Evolutionary conservation across 2,329 filamentous ascomycete species (phyloP).

Genomic region (Apiospora saccharicola): DNA sequence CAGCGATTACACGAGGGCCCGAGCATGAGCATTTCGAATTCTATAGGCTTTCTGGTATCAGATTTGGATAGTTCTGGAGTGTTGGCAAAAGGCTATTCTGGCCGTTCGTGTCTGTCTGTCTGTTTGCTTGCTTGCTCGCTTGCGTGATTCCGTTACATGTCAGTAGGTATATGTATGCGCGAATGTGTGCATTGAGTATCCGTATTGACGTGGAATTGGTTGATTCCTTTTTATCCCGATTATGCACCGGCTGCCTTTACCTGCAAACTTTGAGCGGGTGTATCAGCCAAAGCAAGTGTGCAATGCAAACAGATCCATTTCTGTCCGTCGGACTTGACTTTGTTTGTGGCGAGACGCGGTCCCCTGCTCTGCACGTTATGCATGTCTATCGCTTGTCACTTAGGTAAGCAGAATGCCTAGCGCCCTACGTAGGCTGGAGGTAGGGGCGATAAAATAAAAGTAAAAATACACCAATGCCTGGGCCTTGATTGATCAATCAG

Average conservation of each 20-base stretch:
- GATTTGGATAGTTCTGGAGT: too few relatives aligned
- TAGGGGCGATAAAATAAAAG: conserved; percentile 8
- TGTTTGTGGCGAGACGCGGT: conserved; percentile 20
- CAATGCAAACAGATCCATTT: conserved; percentile 22
- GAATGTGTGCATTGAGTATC: background rate
- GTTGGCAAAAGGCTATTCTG: too few relatives aligned
- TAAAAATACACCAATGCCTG: conserved; percentile 1
- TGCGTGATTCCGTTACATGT: background rate
- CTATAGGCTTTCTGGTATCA: too few relatives aligned
- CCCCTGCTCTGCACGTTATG: background rate
- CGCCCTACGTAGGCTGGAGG: background rate
- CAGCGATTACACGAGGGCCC: too few relatives aligned
- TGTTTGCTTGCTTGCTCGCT: conserved; percentile 1
- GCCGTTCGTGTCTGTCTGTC: background rate
- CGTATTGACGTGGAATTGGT: background rate
- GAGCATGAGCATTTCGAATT: too few relatives aligned
- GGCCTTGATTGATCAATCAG: background rate
- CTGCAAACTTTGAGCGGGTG: conserved; percentile 10
- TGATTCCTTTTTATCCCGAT: conserved; percentile 4
- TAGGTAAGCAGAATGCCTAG: conserved; percentile 17
- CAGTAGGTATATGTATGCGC: background rate
- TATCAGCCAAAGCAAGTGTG: conserved; percentile 21
- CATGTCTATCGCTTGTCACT: conserved; percentile 12
- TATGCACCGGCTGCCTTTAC: conserved; percentile 6
- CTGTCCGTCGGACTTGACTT: conserved; percentile 17